These are phyloP conservation scores for Tolypocladium paradoxum DNA, from an alignment of 2,329 filamentous ascomycete genomes.

Conservation along the genomic window DNA sequence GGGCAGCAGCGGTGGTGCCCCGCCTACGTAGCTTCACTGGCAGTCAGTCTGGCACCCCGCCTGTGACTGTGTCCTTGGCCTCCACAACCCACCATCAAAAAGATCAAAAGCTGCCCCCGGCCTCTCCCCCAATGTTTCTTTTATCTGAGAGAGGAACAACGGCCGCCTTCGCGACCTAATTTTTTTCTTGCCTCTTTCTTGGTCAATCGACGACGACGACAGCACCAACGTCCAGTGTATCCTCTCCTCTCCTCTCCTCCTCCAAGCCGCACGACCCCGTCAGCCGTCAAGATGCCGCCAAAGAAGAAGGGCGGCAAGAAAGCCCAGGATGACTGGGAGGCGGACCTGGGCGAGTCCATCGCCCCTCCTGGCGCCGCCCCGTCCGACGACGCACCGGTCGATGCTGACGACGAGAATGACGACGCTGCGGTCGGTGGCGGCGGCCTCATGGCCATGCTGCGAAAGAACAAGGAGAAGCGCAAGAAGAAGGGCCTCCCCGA, in stretches of 20 bases:
- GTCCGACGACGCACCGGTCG: constrained; percentile 27
- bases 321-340: constrained; percentile 86
- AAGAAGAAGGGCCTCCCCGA: constrained; percentile 77
- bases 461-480: constrained; percentile 75
- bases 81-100: constrained; percentile 1
- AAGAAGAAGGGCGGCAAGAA: constrained; percentile 89
- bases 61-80: background rate
- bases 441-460: constrained; percentile 68
- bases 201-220: background rate
- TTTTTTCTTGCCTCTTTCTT: background rate
- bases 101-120: background rate
- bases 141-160: background rate
- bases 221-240: background rate
- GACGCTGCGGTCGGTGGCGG: constrained; percentile 47
- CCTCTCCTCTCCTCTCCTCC: background rate
- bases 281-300: constrained; percentile 61
- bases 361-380: constrained; percentile 47
- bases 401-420: constrained; percentile 37
- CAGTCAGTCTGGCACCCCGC: too few species aligned
- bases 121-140: background rate
- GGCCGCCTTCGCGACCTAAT: background rate
- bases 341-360: constrained; percentile 72
- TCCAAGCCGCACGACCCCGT: background rate
- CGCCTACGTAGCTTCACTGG: background rate
- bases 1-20: background rate